phyloP scores from a whole-genome alignment of 129 eudicot genomes.

The Chrysanthemum seticuspe region DNA sequence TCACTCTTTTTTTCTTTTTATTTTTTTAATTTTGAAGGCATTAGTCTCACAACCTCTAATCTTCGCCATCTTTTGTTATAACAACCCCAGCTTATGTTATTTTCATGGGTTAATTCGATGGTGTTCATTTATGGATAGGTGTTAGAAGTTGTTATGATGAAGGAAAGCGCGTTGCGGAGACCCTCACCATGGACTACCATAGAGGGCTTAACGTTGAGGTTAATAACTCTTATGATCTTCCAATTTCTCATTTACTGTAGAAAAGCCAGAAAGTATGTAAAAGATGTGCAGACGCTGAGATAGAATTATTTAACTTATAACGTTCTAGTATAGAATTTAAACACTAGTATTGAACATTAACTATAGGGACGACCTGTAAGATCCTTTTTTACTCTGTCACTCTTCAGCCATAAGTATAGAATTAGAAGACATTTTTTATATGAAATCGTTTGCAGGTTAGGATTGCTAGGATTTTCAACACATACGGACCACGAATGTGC shows the following conservation, averaged over 20 bases:
- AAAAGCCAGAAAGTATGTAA: neutral
- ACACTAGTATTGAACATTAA: neutral
- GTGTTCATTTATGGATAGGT: conserved; percentile 36
- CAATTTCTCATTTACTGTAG: neutral
- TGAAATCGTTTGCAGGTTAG: conserved; percentile 43
- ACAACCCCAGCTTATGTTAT: neutral
- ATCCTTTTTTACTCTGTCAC: neutral
- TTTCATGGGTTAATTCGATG: neutral
- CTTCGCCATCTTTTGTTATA: neutral
- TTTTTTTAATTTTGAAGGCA: too few relatives aligned
- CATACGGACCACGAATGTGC: conserved; percentile 77
- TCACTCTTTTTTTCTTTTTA: neutral
- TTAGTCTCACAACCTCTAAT: neutral
- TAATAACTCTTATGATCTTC: neutral
- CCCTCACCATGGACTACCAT: conserved; percentile 78
- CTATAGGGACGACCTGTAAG: neutral
- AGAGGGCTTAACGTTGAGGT: conserved; percentile 72
- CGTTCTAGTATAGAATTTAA: too few relatives aligned
- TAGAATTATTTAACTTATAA: too few relatives aligned
- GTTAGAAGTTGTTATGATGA: conserved; percentile 85
- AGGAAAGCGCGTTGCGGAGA: conserved; percentile 88
- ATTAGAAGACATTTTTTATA: neutral
- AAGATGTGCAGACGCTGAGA: too few relatives aligned
- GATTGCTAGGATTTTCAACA: conserved; percentile 71
- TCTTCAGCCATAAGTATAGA: neutral